Evolutionary conservation across 306 rosid species (phyloP).

Genomic region (Acacia crassicarpa): DNA sequence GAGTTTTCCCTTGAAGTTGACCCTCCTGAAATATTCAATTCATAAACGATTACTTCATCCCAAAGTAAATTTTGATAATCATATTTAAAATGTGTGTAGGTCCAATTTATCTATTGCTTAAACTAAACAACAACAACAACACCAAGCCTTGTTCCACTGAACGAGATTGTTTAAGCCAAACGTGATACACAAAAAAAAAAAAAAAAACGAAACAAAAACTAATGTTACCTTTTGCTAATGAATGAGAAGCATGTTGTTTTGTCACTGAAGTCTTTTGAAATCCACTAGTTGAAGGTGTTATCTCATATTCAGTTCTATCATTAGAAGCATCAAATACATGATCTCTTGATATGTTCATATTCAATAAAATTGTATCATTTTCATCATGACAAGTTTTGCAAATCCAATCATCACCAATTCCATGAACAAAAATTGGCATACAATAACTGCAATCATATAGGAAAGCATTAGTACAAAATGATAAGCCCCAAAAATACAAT

Average conservation of each 20-base stretch:
- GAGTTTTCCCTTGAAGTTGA: too few species aligned
- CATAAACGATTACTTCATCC: too few species aligned
- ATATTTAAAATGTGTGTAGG: too few species aligned
- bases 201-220: too few species aligned
- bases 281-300: background rate
- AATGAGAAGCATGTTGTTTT: slow-evolving; percentile 34
- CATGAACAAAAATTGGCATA: slow-evolving; percentile 17
- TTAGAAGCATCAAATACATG: background rate
- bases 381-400: slow-evolving; percentile 50
- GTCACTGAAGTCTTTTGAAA: slow-evolving; percentile 19
- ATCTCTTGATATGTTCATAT: too few species aligned
- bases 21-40: too few species aligned
- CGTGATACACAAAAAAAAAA: background rate
- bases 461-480: slow-evolving; percentile 24
- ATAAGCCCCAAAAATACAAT: background rate
- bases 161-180: background rate
- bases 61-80: too few species aligned
- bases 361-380: background rate
- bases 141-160: background rate
- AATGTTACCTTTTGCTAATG: background rate
- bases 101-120: too few species aligned
- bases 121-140: background rate
- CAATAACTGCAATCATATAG: slow-evolving; percentile 60
- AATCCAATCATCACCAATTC: slow-evolving; percentile 45
- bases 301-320: background rate